Conservation (phyloP, 2,329 filamentous ascomycete genomes). For the Fusarium temperatum region DNA sequence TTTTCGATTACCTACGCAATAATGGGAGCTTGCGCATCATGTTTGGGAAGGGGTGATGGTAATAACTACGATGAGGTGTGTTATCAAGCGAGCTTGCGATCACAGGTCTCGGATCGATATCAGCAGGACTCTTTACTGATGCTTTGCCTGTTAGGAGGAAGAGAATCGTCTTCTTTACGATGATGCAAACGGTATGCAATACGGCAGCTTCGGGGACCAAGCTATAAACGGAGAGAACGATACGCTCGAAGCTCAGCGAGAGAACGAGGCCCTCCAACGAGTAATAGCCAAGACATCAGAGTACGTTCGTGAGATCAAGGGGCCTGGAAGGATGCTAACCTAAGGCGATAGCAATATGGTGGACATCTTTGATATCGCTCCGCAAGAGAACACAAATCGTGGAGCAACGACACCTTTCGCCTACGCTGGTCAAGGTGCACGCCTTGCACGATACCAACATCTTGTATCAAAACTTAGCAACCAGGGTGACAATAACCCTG, state of each 20-base stretch:
- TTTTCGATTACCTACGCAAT: constrained; percentile 32
- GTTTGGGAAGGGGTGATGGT: constrained; percentile 61
- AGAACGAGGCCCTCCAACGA: constrained; percentile 70
- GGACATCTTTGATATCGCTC: constrained; percentile 72
- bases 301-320: constrained; percentile 51
- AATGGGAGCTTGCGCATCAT: constrained; percentile 71
- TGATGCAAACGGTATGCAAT: constrained; percentile 66
- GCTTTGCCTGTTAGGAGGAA: constrained; percentile 57
- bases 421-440: constrained; percentile 64
- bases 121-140: constrained; percentile 4
- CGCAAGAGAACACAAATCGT: constrained; percentile 55
- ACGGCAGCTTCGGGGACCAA: constrained; percentile 70
- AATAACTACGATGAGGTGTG: constrained; percentile 66
- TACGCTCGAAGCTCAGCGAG: constrained; percentile 69
- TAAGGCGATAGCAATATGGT: constrained; percentile 66
- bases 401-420: constrained; percentile 53
- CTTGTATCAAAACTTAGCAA: constrained; percentile 67
- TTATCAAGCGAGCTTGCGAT: background rate
- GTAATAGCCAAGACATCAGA: constrained; percentile 72
- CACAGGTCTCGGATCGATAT: background rate
- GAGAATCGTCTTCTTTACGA: constrained; percentile 69
- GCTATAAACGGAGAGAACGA: constrained; percentile 64
- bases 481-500: constrained; percentile 52
- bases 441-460: constrained; percentile 67
- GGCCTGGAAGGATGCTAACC: constrained; percentile 9